These are phyloP conservation scores for Pyrus hybrid DNA, from an alignment of 331 rosid genomes.

Conservation along the genomic window DNA sequence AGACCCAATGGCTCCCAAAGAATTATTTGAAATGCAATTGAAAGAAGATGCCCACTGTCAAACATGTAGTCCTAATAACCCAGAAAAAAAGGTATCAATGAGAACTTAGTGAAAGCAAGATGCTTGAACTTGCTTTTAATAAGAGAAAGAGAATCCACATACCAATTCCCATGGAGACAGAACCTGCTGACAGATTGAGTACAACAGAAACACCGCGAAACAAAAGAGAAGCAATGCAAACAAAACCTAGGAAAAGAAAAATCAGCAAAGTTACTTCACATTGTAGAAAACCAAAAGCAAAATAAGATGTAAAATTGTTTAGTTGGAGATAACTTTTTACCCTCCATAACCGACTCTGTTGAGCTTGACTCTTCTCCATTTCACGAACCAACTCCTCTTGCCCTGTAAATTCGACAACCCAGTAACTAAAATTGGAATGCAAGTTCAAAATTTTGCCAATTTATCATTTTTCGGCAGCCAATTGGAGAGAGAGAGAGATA, in stretches of 20 bases:
- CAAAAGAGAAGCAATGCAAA: constrained; percentile 59
- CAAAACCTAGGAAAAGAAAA: constrained; percentile 31
- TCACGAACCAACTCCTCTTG: constrained; percentile 80
- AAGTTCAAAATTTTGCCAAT: not conserved
- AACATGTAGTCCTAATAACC: not conserved
- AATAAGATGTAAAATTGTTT: not conserved
- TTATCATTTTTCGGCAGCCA: not conserved
- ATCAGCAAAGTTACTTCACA: not conserved
- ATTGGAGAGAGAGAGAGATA: not conserved
- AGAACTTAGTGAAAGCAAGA: not conserved
- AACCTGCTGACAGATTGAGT: constrained; percentile 70
- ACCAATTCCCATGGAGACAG: constrained; percentile 91
- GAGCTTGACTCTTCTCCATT: constrained; percentile 49
- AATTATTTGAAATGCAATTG: not conserved
- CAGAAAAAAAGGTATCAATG: not conserved
- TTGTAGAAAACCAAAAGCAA: not conserved
- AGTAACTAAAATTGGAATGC: not conserved
- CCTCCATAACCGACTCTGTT: constrained; percentile 83
- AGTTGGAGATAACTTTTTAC: constrained; percentile 12
- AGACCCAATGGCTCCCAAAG: not conserved
- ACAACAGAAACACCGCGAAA: constrained; percentile 49
- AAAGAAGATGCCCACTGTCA: not conserved
- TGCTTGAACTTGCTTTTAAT: not conserved
- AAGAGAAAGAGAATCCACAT: constrained; percentile 8
- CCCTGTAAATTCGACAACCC: constrained; percentile 33